Conservation (phyloP, 2,329 filamentous ascomycete species). For the Diaporthe ampelina region DNA sequence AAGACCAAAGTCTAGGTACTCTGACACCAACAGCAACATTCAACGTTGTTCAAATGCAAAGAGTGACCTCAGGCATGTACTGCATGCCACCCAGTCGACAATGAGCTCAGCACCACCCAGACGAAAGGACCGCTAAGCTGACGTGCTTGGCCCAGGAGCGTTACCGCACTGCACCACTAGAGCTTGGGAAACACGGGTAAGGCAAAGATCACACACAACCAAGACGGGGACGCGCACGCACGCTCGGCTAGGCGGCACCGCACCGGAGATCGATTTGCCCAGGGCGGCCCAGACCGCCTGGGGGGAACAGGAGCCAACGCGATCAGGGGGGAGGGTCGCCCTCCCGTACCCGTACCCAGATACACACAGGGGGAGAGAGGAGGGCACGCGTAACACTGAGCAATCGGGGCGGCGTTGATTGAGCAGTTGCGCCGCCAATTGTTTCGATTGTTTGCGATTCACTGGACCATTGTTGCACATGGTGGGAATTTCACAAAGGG, state of each 20-base stretch:
- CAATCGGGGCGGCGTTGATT: not conserved
- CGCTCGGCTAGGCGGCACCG: conserved; percentile 22
- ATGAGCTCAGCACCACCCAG: not conserved
- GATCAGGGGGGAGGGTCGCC: not conserved
- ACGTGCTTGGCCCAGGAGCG: not conserved
- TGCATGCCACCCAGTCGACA: not conserved
- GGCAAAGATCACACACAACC: not conserved
- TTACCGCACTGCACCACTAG: not conserved
- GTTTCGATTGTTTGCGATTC: conserved; percentile 23
- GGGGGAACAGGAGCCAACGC: not conserved
- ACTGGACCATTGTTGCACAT: not conserved
- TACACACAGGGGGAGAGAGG: too few relatives aligned
- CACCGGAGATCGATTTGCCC: conserved; percentile 3
- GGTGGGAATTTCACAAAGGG: too few relatives aligned
- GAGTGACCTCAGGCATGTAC: not conserved
- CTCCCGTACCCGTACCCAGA: not conserved
- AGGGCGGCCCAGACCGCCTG: conserved; percentile 14
- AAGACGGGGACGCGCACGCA: conserved; percentile 13
- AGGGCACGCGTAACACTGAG: not conserved
- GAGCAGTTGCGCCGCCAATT: not conserved
- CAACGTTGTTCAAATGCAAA: not conserved
- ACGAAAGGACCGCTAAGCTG: not conserved
- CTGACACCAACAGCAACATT: too few relatives aligned
- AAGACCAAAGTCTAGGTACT: too few relatives aligned
- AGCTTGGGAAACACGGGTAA: not conserved